Evolutionary conservation across 2,329 filamentous ascomycete genomes (phyloP), one percentile per base, ranked within the genome.

Genomic region (Hymenoscyphus scutula): DNA sequence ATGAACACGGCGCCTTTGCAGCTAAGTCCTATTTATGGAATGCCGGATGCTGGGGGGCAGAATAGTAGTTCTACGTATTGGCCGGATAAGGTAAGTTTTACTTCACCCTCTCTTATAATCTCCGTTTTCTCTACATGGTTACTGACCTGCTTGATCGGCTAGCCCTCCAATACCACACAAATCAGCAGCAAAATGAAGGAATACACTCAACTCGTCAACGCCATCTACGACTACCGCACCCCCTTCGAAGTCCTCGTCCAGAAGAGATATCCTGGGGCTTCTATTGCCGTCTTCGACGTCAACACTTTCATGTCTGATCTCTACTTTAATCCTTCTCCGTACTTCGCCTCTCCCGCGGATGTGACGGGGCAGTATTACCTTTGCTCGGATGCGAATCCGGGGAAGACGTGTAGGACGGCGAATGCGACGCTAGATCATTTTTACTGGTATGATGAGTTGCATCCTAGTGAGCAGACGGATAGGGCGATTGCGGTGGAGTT

Each of bases 391-490:
- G 61, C 71, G 1, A 68, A 73, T 23, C 63, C 66, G 8, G 59
- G 62, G 4, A 64, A 71, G 4, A 19, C 8, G 4, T 84, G 82
- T 65, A 59, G 34, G 6, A n/a, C 62, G 53, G 63, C 76, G 62
- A 76, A 77, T 41, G 67, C 74, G 15, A 62, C 78, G 3, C 74
- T 79, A 37, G 83, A 89, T 67, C 86, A 83, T 54, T 93, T 84
- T 72, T 67, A 91, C 73, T 93, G 89, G 88, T 90, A 81, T 69
- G 89, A 94, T 75, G 83, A 87, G 71, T 74, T 93, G 71, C 90
- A 94, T 77, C 89, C 89, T 0, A 87, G 85, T 32, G 81, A 86
- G 75, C 83, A 84, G 75, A 82, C 87, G 7, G 82, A 85, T 74
- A 77, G 82, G 70, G 77, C 81, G 53, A 79, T 88, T 58, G 85